Percentiles rank a stretch among this genome's conserved stretches.
phyloP scores from a whole-genome alignment of 257 asterid species.

The Solanum habrochaites region DNA sequence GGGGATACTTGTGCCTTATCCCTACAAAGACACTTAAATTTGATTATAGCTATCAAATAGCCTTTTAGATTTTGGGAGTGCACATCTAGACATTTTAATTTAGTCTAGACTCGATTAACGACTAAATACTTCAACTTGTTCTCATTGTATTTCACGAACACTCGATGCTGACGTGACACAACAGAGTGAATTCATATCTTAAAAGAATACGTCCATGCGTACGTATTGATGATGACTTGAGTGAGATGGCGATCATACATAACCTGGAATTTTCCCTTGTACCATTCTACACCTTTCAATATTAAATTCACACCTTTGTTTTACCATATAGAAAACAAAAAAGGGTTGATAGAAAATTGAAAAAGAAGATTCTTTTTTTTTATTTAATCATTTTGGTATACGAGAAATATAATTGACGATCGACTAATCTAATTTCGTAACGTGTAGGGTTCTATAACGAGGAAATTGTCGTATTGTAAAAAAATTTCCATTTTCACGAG shows the following conservation, averaged over 20 bases:
- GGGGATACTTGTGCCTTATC: too few species aligned
- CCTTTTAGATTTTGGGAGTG: not conserved
- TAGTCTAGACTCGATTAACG: not conserved
- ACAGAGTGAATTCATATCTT: not conserved
- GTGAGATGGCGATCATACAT: not conserved
- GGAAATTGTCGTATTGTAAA: not conserved
- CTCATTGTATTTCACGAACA: not conserved
- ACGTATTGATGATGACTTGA: not conserved
- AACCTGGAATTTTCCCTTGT: not conserved
- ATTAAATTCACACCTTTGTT: not conserved
- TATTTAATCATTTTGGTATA: not conserved
- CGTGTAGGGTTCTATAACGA: not conserved
- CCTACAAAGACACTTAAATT: not conserved
- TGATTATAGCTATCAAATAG: accelerated
- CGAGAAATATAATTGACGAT: not conserved
- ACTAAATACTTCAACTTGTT: not conserved
- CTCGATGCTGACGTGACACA: not conserved
- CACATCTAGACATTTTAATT: not conserved
- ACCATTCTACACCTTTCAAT: not conserved
- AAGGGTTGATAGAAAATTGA: not conserved
- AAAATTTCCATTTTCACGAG: not conserved
- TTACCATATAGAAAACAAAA: not conserved
- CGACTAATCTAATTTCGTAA: not conserved
- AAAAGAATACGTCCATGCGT: not conserved
- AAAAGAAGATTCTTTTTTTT: not conserved